These are phyloP conservation scores for Solanum sejunctum DNA, from an alignment of 257 asterid genomes.

Conservation along the genomic window DNA sequence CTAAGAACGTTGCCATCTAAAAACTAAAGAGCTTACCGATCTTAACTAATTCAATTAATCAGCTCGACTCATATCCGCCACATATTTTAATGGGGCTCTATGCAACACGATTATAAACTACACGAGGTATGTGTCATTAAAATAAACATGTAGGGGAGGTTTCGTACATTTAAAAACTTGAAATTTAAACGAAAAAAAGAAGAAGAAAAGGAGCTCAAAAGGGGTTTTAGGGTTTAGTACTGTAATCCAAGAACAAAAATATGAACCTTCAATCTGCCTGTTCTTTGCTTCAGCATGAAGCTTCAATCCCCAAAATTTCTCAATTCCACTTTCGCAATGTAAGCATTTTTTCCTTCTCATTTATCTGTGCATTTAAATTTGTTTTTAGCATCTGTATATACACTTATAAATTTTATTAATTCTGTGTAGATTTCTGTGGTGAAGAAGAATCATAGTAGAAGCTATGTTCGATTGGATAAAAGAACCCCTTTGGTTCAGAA, in stretches of 20 bases:
- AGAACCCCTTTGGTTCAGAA: slow-evolving; percentile 16
- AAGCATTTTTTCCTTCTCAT: slow-evolving; percentile 7
- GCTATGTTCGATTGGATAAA: slow-evolving; percentile 4
- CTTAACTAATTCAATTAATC: no score
- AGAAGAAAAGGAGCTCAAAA: background rate
- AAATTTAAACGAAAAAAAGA: background rate
- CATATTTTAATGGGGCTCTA: no score
- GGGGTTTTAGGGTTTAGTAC: slow-evolving; percentile 12
- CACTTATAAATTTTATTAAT: background rate
- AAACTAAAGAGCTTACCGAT: background rate
- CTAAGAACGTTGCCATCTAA: background rate
- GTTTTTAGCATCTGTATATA: background rate
- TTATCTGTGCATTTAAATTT: background rate
- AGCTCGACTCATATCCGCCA: no score
- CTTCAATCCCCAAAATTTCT: slow-evolving; percentile 15
- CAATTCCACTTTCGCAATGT: slow-evolving; percentile 28
- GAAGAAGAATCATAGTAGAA: slow-evolving; percentile 8
- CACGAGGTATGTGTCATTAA: background rate
- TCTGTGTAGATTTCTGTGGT: slow-evolving; percentile 18
- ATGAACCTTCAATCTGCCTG: slow-evolving; percentile 44
- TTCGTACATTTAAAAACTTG: background rate
- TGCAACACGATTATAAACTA: background rate
- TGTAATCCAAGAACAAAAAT: background rate
- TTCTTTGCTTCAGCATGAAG: slow-evolving; percentile 23
- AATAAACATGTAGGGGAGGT: background rate